phyloP scores from a whole-genome alignment of 352 stramenopile genomes.

The Albugo candida region DNA sequence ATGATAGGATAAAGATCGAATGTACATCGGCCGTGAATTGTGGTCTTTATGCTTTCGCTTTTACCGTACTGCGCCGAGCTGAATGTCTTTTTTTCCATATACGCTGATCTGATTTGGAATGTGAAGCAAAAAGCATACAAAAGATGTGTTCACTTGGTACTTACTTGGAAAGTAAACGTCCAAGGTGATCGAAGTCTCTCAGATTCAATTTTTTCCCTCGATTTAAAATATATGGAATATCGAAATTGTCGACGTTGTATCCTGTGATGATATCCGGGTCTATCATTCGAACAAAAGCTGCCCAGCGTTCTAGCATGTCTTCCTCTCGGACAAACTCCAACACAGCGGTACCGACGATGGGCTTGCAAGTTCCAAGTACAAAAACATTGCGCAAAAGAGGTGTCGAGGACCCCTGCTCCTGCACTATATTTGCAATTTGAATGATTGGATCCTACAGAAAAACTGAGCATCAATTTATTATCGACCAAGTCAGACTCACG shows the following conservation, averaged over 20 bases:
- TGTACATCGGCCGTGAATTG: slow-evolving; percentile 93
- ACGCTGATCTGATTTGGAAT: slow-evolving; percentile 19
- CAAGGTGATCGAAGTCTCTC: slow-evolving; percentile 53
- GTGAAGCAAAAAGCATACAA: slow-evolving; percentile 1
- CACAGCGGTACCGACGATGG: slow-evolving; percentile 96
- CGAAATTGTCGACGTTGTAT: slow-evolving; percentile 99
- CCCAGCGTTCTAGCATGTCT: slow-evolving; percentile 95
- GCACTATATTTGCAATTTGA: slow-evolving; percentile 97
- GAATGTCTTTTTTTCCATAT: slow-evolving; percentile 97
- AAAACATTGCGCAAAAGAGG: slow-evolving; percentile 91
- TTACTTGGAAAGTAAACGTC: slow-evolving; percentile 74
- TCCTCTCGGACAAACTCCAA: slow-evolving; percentile 91
- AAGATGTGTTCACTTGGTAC: slow-evolving; percentile 6
- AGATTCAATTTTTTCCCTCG: slow-evolving; percentile 88
- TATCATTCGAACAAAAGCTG: slow-evolving; percentile 85
- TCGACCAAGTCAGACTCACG: slow-evolving; percentile 6
- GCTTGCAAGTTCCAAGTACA: slow-evolving; percentile 92
- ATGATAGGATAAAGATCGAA: slow-evolving; percentile 99
- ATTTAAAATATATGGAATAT: slow-evolving; percentile 98
- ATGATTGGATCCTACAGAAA: slow-evolving; percentile 93
- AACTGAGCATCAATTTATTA: not conserved
- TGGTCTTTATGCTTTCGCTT: slow-evolving; percentile 96
- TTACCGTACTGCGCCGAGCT: slow-evolving; percentile 95
- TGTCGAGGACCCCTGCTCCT: slow-evolving; percentile 53
- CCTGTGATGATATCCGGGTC: slow-evolving; percentile 99